phyloP scores from a whole-genome alignment of 2,329 filamentous ascomycete genomes.

The Ceratocystis diversiconidia region DNA sequence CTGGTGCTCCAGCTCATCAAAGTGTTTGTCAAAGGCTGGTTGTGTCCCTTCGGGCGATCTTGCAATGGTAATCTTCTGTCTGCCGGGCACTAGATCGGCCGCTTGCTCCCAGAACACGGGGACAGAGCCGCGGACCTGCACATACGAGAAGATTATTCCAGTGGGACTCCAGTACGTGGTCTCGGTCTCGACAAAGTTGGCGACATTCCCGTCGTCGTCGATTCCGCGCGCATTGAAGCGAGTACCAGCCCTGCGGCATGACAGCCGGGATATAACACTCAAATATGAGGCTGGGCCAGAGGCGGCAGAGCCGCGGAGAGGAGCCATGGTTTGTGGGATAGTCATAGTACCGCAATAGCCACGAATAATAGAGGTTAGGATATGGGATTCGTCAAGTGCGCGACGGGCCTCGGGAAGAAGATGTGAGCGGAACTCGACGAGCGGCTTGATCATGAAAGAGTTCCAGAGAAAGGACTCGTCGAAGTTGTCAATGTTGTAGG shows the following conservation, averaged over 20 bases:
- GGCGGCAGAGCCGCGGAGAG: slow-evolving; percentile 38
- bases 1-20: slow-evolving; percentile 67
- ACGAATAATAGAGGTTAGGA: slow-evolving; percentile 84
- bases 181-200: slow-evolving; percentile 98
- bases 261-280: slow-evolving; percentile 82
- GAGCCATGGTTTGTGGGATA: slow-evolving; percentile 62
- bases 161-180: slow-evolving; percentile 77
- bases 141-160: slow-evolving; percentile 76
- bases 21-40: slow-evolving; percentile 90
- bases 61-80: slow-evolving; percentile 88
- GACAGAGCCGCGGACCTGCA: slow-evolving; percentile 81
- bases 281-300: slow-evolving; percentile 65
- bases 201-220: slow-evolving; percentile 92
- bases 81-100: slow-evolving; percentile 71
- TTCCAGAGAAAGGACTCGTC: slow-evolving; percentile 95
- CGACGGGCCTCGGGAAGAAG: slow-evolving; percentile 61
- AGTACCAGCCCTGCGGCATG: slow-evolving; percentile 80
- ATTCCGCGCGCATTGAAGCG: slow-evolving; percentile 95
- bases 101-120: slow-evolving; percentile 96
- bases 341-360: slow-evolving; percentile 82
- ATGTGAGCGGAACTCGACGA: slow-evolving; percentile 76
- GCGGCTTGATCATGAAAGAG: slow-evolving; percentile 89
- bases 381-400: slow-evolving; percentile 70
- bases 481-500: slow-evolving; percentile 83
- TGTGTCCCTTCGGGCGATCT: slow-evolving; percentile 81